Evolutionary conservation across 1,284 basidiomycete genomes (phyloP).

Genomic region (Spongispora temasekensis): DNA sequence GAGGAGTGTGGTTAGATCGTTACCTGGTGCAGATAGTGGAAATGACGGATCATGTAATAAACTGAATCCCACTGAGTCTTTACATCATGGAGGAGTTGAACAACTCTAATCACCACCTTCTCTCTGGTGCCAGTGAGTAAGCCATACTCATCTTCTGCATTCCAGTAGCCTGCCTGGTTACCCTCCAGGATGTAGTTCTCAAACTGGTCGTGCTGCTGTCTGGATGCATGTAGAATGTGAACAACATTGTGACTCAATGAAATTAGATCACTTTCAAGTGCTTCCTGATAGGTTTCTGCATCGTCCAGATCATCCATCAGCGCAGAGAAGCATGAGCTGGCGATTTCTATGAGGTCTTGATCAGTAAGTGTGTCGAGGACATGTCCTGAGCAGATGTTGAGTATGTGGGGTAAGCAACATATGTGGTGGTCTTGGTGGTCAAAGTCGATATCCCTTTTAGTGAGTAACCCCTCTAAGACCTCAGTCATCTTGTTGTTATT

Average conservation of each 20-base stretch:
- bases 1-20: background rate
- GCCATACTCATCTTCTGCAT: background rate
- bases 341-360: too few relatives aligned
- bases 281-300: too few relatives aligned
- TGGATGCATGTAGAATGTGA: background rate
- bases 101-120: too few relatives aligned
- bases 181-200: background rate
- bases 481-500: too few relatives aligned
- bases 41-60: background rate
- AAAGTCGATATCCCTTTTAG: background rate
- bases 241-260: background rate
- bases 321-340: background rate
- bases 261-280: too few relatives aligned
- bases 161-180: background rate
- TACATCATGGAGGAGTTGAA: background rate
- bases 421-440: background rate
- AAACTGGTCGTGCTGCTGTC: background rate
- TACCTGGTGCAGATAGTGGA: background rate
- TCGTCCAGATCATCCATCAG: background rate
- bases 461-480: too few relatives aligned
- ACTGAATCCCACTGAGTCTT: too few relatives aligned
- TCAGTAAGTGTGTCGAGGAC: too few relatives aligned
- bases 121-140: background rate
- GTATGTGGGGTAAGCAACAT: too few relatives aligned
- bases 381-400: too few relatives aligned